Base-by-base conservation (phyloP, 768 basidiomycete genomes). In the Tricholoma matsutake region DNA sequence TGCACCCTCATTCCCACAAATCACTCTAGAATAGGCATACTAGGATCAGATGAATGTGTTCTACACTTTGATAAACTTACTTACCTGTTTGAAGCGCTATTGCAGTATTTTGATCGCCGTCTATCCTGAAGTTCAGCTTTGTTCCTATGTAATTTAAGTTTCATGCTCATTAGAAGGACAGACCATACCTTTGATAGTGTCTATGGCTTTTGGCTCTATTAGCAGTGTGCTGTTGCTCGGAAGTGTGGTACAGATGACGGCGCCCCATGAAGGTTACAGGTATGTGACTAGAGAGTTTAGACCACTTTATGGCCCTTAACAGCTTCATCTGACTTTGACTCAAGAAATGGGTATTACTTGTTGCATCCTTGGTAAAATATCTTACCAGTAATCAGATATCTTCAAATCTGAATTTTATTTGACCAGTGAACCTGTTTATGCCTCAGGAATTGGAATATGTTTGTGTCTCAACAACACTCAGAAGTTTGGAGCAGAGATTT, bases 151-250 rank as follows among this genome's bases (percentile, higher is more conserved):
- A 31, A 39, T 56, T 45, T 29, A 56, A 53, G 51, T 53, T 31
- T 18, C 51, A 16, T 18, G 51, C n/a, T 31, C n/a, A 18, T 53
- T 32, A 32, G 13, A 53, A 32, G 29, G 1, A 53, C 1, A 3
- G 9, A 53, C 51, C 37, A 49, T 65, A 68, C 68, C 60, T 64
- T 18, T 64, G 47, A 60, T 69, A 69, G 43, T 61, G 56, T 20
- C 63, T 53, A n/a, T 62, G 57, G 37, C 63, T 63, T 53, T 69
- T 67, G 32, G 61, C 63, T 5, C 61, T 59, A 47, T 66, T 67
- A 14, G 68, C 67, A 18, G 61, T 57, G 8, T 18, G 20, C 54
- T 54, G 58, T 54, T 67, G 63, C 29, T 61, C 62, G 8, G 56
- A 52, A 20, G 68, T 69, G 47, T 58, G 22, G 22, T 25, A 25